These are phyloP conservation scores for Pedinophyceae sp. DNA, from an alignment of 139 green algal species.

Conservation along the genomic window DNA sequence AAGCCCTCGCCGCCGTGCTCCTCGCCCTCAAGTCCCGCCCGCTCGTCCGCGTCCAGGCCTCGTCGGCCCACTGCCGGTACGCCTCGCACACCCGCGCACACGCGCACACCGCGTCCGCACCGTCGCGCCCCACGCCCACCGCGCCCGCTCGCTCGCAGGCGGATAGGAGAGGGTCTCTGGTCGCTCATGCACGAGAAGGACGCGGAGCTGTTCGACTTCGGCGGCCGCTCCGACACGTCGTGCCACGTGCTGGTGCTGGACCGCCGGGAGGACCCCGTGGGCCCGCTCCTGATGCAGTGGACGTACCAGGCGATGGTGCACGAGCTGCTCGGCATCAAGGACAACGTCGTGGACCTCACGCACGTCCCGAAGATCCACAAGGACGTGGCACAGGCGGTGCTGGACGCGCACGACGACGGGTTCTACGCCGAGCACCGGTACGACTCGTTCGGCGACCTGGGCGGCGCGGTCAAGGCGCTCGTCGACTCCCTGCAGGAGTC, in stretches of 20 bases:
- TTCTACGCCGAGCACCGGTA: conserved; percentile 62
- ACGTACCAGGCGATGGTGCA: conserved; percentile 79
- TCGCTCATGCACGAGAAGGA: conserved; percentile 14
- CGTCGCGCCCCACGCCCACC: too few relatives aligned
- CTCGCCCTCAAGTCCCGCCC: conserved; percentile 12
- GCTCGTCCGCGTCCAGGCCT: conserved; percentile 41
- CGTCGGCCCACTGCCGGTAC: conserved; percentile 36
- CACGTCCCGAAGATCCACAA: conserved; percentile 25
- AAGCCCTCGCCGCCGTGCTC: neutral
- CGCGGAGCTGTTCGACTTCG: conserved; percentile 70
- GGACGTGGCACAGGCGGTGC: conserved; percentile 47
- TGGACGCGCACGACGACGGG: conserved; percentile 46
- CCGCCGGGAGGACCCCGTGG: conserved; percentile 70
- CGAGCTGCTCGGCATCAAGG: conserved; percentile 65
- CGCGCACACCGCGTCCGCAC: too few relatives aligned
- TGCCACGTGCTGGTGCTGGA: conserved; percentile 72
- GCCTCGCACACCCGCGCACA: conserved; percentile 33
- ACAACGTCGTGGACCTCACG: conserved; percentile 32
- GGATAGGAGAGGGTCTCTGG: conserved; percentile 6
- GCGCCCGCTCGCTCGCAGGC: too few relatives aligned
- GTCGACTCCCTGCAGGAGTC: conserved; percentile 17
- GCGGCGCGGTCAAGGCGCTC: conserved; percentile 41
- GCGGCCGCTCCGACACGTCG: conserved; percentile 23
- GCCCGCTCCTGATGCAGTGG: conserved; percentile 62
- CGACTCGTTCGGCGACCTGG: conserved; percentile 70